A percentile compares a stretch with the other conserved stretches of the same genome.
Evolutionary conservation across 176 grass and related monocot species (phyloP).

Genomic region (Canna indica): DNA sequence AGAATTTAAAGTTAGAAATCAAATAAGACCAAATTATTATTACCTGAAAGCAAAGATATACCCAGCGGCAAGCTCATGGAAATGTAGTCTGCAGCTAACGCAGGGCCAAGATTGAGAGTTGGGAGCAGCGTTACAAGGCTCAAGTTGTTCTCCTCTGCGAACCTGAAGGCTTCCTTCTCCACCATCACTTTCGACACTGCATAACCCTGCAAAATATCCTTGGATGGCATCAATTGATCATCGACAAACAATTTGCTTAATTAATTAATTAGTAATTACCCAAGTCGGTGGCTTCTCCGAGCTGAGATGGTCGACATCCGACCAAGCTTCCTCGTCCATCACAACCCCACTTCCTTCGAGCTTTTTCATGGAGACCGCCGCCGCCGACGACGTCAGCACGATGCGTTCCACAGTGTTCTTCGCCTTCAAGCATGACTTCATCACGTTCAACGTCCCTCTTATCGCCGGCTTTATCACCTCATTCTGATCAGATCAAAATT

Average conservation of each 20-base stretch:
- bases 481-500: slow-evolving; percentile 31
- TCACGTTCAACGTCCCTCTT: slow-evolving; percentile 43
- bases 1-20: too few species aligned
- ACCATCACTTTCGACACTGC: slow-evolving; percentile 33
- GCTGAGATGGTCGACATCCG: slow-evolving; percentile 37
- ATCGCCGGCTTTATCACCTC: slow-evolving; percentile 38
- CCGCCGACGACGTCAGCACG: slow-evolving; percentile 54
- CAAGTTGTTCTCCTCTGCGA: slow-evolving; percentile 44
- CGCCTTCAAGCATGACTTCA: slow-evolving; percentile 49
- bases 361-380: slow-evolving; percentile 26
- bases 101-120: slow-evolving; percentile 23
- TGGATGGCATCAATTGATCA: too few species aligned
- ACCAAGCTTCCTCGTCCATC: slow-evolving; percentile 55
- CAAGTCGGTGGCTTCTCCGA: slow-evolving; percentile 23
- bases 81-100: not conserved
- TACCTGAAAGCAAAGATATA: slow-evolving; percentile 52
- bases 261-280: too few species aligned
- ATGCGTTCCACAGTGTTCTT: slow-evolving; percentile 50
- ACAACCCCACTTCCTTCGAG: slow-evolving; percentile 34
- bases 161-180: slow-evolving; percentile 48
- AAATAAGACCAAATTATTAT: too few species aligned
- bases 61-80: slow-evolving; percentile 10
- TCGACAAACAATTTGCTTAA: too few species aligned
- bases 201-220: slow-evolving; percentile 40
- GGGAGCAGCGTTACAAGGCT: slow-evolving; percentile 46